Base-by-base conservation (phyloP, 2,329 filamentous ascomycete genomes). In the Verticillium dahliae region DNA sequence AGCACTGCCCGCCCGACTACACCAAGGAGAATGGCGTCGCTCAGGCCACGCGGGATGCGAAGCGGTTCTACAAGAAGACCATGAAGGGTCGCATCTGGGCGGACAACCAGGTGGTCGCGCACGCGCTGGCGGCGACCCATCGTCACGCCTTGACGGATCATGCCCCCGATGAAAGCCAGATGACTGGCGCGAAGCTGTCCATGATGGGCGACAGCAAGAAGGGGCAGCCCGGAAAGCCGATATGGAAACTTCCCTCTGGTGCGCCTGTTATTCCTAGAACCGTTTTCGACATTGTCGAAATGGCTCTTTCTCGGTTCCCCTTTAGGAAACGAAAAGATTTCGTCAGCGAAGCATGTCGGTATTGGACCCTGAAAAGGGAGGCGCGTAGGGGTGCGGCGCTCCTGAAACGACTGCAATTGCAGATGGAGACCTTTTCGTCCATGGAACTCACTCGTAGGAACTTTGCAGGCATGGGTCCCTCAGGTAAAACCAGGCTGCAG, bases 281-380 rank as follows among this genome's bases (percentile, higher is more conserved):
- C 2, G 90, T 98, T 3, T 92, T 92, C 64, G 90, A 94, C 66
- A 88, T 89, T 34, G 92, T 99, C 27, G 91, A 97, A 68, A 85
- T 86, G 55, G 91, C 93, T 0, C 82, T 99, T 38, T 85, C 89
- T 65, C 87, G 91, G 57, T 98, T 98, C 72, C 85, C 86, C 39
- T 78, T 87, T 62, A 86, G 90, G 35, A 96, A 95, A 72, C 87
- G 92, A 59, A 97, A 96, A 71, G 93, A 97, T 63, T 99, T 92
- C 73, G 88, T 96, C 2, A 89, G 92, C 62, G 94, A 97, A 74
- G 91, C 91, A 1, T 98, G 94, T 77, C 92, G 92, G 68, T 99
- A 98, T 76, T 99, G 95, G 95, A 98, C 95, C 0, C 76, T 99
- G 65, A 99, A 99, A 78, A 87, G 95, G 61, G 95, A 99, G 74